Evolutionary conservation across 495 filamentous ascomycete genomes (phyloP).

Genomic region (Penicilliopsis zonata): DNA sequence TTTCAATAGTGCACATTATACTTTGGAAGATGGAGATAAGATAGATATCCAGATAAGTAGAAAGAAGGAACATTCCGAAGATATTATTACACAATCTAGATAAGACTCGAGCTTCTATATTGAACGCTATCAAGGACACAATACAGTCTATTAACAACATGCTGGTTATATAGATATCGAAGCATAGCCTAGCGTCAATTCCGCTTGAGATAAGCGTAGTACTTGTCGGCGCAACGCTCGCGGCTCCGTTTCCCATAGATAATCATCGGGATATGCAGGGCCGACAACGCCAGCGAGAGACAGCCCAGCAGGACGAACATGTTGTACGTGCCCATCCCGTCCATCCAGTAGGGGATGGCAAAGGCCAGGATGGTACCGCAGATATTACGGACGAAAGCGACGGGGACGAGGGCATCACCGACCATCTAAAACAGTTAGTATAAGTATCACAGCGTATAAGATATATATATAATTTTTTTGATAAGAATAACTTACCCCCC

Average conservation of each 20-base stretch:
- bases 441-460: background rate
- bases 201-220: too few relatives aligned
- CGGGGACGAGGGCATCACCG: conserved; percentile 14
- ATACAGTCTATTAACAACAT: too few relatives aligned
- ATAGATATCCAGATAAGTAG: too few relatives aligned
- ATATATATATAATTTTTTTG: background rate
- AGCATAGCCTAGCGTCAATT: too few relatives aligned
- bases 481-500: conserved; percentile 8
- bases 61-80: too few relatives aligned
- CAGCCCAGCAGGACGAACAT: conserved; percentile 6
- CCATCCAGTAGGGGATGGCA: conserved; percentile 17
- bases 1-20: too few relatives aligned
- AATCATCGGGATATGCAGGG: background rate
- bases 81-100: too few relatives aligned
- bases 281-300: background rate
- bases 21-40: too few relatives aligned
- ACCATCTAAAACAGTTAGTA: conserved; percentile 12
- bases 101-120: too few relatives aligned
- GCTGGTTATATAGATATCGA: too few relatives aligned
- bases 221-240: too few relatives aligned
- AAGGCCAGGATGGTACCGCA: conserved; percentile 14
- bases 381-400: conserved; percentile 17
- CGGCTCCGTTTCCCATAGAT: conserved; percentile 1
- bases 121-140: too few relatives aligned
- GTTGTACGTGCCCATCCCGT: conserved; percentile 12